Base-by-base conservation (phyloP, 2,329 filamentous ascomycete species). In the Xylaria sp. region DNA sequence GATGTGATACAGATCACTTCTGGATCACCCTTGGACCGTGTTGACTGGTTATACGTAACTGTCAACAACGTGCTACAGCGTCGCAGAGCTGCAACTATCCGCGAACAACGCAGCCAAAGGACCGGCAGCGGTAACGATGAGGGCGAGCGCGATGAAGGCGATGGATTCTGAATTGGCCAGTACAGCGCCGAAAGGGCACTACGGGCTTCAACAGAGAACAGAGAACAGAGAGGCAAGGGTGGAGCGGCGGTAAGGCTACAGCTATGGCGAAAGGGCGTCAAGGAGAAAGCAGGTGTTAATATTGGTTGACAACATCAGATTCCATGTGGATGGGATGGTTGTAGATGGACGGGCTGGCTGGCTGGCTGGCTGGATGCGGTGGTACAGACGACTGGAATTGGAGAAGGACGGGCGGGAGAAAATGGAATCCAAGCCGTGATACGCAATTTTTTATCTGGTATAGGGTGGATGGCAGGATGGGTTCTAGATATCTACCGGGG, bases 1-100 rank as follows among this genome's bases (percentile, higher is more conserved):
- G 44, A 39, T 53, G 54, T 53, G 49, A 43, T 50, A 40, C 44
- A 43, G 48, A 41, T 26, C 34, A 48, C 50, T 44, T 51, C 47
- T 60, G 24, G 37, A 34, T 43, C 44, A 39, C 21, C 46, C 18
- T 54, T 49, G 16, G 42, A 37, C 47, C 43, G 48, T 43, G 40
- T 51, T 54, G 48, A 56, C 48, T 52, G 46, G 56, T 29, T 39
- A 53, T 47, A 51, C 40, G 45, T 19, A 45, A 53, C 49, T 56
- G 34, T 44, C 47, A 26, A 52, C 39, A 60, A 54, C 26, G 62
- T 65, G 63, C 56, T 63, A 65, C 63, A 59, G 50, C 63, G 58
- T 64, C 48, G 50, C 56, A 43, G 45, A 49, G 53, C 63, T 65
- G 62, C 60, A 55, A 59, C 48, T 60, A 60, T 57, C 60, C 63